Conservation (phyloP, 2,329 filamentous ascomycete species). For the Penicillium sp. region DNA sequence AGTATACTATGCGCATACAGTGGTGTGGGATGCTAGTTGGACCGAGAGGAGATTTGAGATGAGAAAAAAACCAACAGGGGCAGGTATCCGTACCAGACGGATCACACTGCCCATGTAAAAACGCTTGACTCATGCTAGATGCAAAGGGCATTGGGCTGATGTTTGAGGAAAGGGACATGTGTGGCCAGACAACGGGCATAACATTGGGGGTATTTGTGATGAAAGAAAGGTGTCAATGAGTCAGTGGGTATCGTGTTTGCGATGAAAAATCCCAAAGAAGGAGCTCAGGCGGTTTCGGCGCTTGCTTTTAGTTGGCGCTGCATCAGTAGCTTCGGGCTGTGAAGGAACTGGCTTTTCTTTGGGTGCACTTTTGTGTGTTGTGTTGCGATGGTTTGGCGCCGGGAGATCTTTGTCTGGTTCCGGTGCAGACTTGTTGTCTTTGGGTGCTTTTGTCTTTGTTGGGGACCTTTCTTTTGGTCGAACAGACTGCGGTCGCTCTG, state of each 20-base stretch:
- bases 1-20: background rate
- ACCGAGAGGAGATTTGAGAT: background rate
- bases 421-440: background rate
- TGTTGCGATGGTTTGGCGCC: background rate
- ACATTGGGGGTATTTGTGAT: conserved; percentile 18
- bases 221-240: background rate
- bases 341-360: conserved; percentile 8
- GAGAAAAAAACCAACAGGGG: background rate
- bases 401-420: background rate
- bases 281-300: conserved; percentile 35
- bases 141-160: conserved; percentile 11
- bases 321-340: conserved; percentile 3
- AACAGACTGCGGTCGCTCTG: background rate
- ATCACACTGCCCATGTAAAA: conserved; percentile 9
- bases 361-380: background rate
- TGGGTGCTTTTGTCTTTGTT: conserved; percentile 4
- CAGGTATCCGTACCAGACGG: conserved; percentile 16
- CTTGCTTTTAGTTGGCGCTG: conserved; percentile 29
- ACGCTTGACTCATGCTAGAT: conserved; percentile 18
- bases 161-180: conserved; percentile 12
- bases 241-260: conserved; percentile 27
- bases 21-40: conserved; percentile 2
- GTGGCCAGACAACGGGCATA: conserved; percentile 14
- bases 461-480: conserved; percentile 3
- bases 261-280: conserved; percentile 32